Evolutionary conservation across 164 flowering plant genomes (phyloP).

Genomic region (Chloranthus sessilifolius): DNA sequence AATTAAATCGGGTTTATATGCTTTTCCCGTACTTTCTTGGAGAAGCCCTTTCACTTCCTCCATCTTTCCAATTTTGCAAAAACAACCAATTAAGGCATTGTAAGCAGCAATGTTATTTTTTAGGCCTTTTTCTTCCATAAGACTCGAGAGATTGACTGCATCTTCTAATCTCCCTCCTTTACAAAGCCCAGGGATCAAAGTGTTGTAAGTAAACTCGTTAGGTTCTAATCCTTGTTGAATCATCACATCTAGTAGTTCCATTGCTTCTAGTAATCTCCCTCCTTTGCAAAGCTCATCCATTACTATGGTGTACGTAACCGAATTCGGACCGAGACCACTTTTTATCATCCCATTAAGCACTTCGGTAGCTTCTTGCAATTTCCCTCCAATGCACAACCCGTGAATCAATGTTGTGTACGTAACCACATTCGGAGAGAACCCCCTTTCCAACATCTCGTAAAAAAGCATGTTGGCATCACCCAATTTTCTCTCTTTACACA

Average conservation of each 20-base stretch:
- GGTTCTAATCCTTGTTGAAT: conserved; percentile 14
- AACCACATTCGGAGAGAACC: conserved; percentile 15
- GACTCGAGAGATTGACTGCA: conserved; percentile 14
- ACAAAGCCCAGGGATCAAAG: conserved; percentile 23
- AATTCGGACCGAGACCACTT: conserved; percentile 13
- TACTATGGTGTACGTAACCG: conserved; percentile 16
- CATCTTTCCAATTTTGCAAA: conserved; percentile 15
- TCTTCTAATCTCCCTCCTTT: conserved; percentile 15
- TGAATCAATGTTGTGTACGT: conserved; percentile 25
- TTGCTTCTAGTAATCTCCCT: conserved; percentile 18
- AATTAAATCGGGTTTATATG: conserved; percentile 9
- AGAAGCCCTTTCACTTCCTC: conserved; percentile 16
- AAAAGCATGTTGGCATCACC: conserved; percentile 18
- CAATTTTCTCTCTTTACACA: conserved; percentile 18
- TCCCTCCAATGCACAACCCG: conserved; percentile 19
- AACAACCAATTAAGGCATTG: conserved; percentile 20
- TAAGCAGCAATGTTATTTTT: conserved; percentile 9
- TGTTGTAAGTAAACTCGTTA: conserved; percentile 16
- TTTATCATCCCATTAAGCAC: conserved; percentile 21
- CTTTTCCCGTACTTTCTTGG: conserved; percentile 5
- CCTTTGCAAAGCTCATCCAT: conserved; percentile 15
- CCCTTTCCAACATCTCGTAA: conserved; percentile 17
- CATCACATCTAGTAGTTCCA: conserved; percentile 17
- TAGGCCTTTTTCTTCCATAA: conserved; percentile 14
- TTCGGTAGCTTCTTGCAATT: conserved; percentile 19